These are phyloP conservation scores for Hirsutella rhossiliensis DNA, from an alignment of 2,329 filamentous ascomycete genomes.

Conservation along the genomic window DNA sequence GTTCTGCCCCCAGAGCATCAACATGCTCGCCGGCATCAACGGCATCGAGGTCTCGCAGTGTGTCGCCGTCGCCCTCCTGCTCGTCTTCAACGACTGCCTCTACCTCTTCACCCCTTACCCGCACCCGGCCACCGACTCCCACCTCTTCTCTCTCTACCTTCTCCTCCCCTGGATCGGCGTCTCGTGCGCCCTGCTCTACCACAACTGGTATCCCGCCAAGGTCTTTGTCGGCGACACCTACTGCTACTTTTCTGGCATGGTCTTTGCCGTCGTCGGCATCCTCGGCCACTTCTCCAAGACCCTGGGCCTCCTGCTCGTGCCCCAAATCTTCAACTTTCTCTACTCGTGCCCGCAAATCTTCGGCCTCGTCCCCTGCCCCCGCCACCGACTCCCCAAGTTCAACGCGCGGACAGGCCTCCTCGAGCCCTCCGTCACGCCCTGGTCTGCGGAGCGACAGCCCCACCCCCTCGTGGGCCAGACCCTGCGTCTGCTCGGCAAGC, in stretches of 20 bases:
- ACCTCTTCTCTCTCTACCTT: constrained; percentile 92
- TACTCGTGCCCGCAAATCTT: constrained; percentile 92
- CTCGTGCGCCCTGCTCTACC: constrained; percentile 69
- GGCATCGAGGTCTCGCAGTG: constrained; percentile 95
- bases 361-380: constrained; percentile 77
- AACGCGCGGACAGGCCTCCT: constrained; percentile 74
- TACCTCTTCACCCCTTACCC: constrained; percentile 78
- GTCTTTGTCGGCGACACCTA: constrained; percentile 98
- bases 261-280: constrained; percentile 94
- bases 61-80: constrained; percentile 72
- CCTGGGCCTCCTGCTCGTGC: constrained; percentile 76
- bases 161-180: constrained; percentile 90
- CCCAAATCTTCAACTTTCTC: constrained; percentile 92
- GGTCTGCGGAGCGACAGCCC: constrained; percentile 56
- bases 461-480: constrained; percentile 45
- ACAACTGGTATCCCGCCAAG: constrained; percentile 92
- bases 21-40: constrained; percentile 99
- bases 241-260: constrained; percentile 99
- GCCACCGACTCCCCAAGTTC: constrained; percentile 83
- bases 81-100: constrained; percentile 76
- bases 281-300: constrained; percentile 98
- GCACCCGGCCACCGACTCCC: constrained; percentile 89
- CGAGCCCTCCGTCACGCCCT: constrained; percentile 76
- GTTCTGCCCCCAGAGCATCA: constrained; percentile 97
- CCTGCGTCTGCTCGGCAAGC: constrained; percentile 55